Evolutionary conservation across 2,329 filamentous ascomycete genomes (phyloP).

Genomic region (Tolypocladium tundrense): DNA sequence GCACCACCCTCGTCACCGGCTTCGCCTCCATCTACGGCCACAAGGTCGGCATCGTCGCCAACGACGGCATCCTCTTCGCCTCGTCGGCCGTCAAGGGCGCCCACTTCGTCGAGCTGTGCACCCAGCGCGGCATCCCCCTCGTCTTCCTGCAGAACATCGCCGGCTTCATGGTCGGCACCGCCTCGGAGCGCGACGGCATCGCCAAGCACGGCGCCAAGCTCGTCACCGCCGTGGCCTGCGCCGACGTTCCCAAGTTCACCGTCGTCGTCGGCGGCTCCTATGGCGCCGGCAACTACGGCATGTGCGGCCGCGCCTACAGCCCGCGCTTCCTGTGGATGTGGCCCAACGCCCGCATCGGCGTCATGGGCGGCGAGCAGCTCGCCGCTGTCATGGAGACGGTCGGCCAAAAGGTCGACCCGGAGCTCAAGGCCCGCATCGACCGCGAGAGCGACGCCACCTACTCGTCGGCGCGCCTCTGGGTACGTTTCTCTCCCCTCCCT

Average conservation of each 20-base stretch:
- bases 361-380: slow-evolving; percentile 93
- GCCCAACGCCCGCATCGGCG: slow-evolving; percentile 91
- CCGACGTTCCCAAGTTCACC: slow-evolving; percentile 92
- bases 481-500: slow-evolving; percentile 22
- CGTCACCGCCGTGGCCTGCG: slow-evolving; percentile 88
- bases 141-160: slow-evolving; percentile 95
- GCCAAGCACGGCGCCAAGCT: slow-evolving; percentile 97
- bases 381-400: slow-evolving; percentile 92
- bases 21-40: slow-evolving; percentile 87
- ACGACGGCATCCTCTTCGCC: slow-evolving; percentile 91
- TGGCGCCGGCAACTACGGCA: slow-evolving; percentile 94
- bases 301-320: slow-evolving; percentile 92
- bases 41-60: slow-evolving; percentile 85
- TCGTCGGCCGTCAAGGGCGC: slow-evolving; percentile 85
- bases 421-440: slow-evolving; percentile 76
- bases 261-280: slow-evolving; percentile 91
- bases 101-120: slow-evolving; percentile 93
- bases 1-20: slow-evolving; percentile 79
- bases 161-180: slow-evolving; percentile 94
- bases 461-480: slow-evolving; percentile 84
- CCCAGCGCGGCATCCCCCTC: slow-evolving; percentile 79
- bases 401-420: slow-evolving; percentile 70
- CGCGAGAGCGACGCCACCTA: slow-evolving; percentile 81
- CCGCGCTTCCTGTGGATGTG: slow-evolving; percentile 92
- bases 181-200: slow-evolving; percentile 88